Base-by-base conservation (phyloP, 2,329 filamentous ascomycete species). In the Cadophora malorum region DNA sequence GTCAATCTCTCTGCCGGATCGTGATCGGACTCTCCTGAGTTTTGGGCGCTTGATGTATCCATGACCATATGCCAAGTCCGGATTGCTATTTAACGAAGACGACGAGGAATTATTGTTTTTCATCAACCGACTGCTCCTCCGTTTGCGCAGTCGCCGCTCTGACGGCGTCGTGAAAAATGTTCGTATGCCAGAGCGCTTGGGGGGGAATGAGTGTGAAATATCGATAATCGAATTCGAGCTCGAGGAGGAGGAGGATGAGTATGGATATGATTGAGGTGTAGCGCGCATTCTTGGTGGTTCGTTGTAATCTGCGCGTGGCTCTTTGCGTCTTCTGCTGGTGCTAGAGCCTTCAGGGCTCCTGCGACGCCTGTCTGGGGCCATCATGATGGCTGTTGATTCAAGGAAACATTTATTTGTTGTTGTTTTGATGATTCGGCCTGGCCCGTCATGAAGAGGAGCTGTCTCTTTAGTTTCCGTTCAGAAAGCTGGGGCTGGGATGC, bases 31-130 rank as follows among this genome's bases (percentile, higher is more conserved):
- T 9, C 71, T 35, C 45, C 71, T 73, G 25, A 67, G 69, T 64
- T 74, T 78, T 19, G 72, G 71, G 23, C 71, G 65, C 67, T 73
- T 76, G 16, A 78, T 68, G 63, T 85, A 90, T 19, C 88, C 89
- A 65, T 80, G 83, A 10, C 90, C 89, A 75, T 91, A 92, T 10
- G 89, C 89, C 69, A 92, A 79, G 75, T 92, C 90, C 23, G 85
- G 87, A 77, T 91, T 88, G 41, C 63, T 64, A 35, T 25, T 64
- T 65, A 91, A 82, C 0, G 88, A 90, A 0, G 88, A 91, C 1
- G 87, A 90, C 1, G 89, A 91, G 1, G 86, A 89, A 73, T 89
- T 90, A 21, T 50, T 66, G 73, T 88, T 84, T 66, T 83, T 85
- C 52, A 89, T 82, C 64, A 90, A 83, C 67, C 87, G 83, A 31